These are phyloP conservation scores for Syzygium jambos DNA, from an alignment of 345 rosid species.

Conservation along the genomic window DNA sequence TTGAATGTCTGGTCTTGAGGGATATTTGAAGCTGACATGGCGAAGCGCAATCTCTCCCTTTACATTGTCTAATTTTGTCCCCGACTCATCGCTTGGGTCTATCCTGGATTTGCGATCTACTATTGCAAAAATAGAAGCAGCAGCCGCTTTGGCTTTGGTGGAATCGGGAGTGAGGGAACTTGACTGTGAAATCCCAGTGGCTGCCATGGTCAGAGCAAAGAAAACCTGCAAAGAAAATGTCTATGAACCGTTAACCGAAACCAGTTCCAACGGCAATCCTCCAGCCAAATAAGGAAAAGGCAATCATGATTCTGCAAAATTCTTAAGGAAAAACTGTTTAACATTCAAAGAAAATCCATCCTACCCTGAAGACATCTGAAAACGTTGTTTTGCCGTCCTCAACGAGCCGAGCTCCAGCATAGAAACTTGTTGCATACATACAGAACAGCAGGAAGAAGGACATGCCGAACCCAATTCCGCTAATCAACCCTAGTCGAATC, in stretches of 20 bases:
- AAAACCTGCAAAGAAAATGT: slow-evolving; percentile 37
- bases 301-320: not conserved
- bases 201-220: slow-evolving; percentile 66
- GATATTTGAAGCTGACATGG: slow-evolving; percentile 71
- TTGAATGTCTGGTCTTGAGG: slow-evolving; percentile 66
- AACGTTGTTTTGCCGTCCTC: slow-evolving; percentile 40
- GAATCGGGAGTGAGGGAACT: slow-evolving; percentile 66
- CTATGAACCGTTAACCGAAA: not conserved
- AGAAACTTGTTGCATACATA: slow-evolving; percentile 62
- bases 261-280: not conserved
- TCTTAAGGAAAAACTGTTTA: not conserved
- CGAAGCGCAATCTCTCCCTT: slow-evolving; percentile 63
- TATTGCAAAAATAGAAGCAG: slow-evolving; percentile 63
- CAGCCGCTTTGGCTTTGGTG: slow-evolving; percentile 43
- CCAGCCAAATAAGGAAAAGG: not conserved
- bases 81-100: slow-evolving; percentile 67
- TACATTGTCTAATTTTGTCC: slow-evolving; percentile 35
- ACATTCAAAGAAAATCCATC: not conserved
- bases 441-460: slow-evolving; percentile 45
- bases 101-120: slow-evolving; percentile 61
- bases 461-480: slow-evolving; percentile 63
- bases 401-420: slow-evolving; percentile 71
- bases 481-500: slow-evolving; percentile 56
- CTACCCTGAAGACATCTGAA: slow-evolving; percentile 55
- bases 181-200: slow-evolving; percentile 62